phyloP scores from a whole-genome alignment of 140 eudicot genomes.

The Flaveria floridana region DNA sequence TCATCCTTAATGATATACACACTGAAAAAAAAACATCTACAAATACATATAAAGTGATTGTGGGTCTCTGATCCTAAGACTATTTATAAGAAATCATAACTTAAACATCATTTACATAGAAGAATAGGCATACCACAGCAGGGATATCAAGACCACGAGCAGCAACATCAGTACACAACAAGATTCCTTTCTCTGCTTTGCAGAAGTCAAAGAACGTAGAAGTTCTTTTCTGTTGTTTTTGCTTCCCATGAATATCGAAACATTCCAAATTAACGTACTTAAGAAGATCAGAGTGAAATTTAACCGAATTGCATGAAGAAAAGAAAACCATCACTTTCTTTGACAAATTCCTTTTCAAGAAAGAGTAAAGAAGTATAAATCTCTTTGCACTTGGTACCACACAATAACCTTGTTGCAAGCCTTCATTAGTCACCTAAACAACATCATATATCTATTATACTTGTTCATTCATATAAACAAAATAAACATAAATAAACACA shows the following conservation, averaged over 20 bases:
- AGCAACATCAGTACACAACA: conserved; percentile 96
- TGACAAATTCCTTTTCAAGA: conserved; percentile 68
- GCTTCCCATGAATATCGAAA: conserved; percentile 84
- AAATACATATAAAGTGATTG: background rate
- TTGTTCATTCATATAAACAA: background rate
- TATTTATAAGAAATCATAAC: background rate
- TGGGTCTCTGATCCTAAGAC: background rate
- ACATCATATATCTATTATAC: conserved; percentile 3
- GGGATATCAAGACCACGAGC: conserved; percentile 99
- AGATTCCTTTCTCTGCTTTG: conserved; percentile 82
- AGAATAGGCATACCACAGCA: conserved; percentile 58
- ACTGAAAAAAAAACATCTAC: background rate
- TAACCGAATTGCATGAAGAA: conserved; percentile 93
- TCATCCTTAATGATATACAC: background rate
- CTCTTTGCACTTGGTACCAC: conserved; percentile 80
- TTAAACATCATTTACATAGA: background rate
- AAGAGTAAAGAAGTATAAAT: conserved; percentile 76
- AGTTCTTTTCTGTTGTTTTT: conserved; percentile 77
- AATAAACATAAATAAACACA: background rate
- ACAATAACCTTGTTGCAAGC: conserved; percentile 92
- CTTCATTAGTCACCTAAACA: conserved; percentile 82
- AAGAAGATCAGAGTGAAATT: conserved; percentile 75
- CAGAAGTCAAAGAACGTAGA: conserved; percentile 77
- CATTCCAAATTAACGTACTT: conserved; percentile 64
- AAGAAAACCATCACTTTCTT: conserved; percentile 98